Percentiles rank a stretch among this genome's conserved stretches.
Conservation (phyloP, 208 protist species). For the Dictyostelium gargantuum region DNA sequence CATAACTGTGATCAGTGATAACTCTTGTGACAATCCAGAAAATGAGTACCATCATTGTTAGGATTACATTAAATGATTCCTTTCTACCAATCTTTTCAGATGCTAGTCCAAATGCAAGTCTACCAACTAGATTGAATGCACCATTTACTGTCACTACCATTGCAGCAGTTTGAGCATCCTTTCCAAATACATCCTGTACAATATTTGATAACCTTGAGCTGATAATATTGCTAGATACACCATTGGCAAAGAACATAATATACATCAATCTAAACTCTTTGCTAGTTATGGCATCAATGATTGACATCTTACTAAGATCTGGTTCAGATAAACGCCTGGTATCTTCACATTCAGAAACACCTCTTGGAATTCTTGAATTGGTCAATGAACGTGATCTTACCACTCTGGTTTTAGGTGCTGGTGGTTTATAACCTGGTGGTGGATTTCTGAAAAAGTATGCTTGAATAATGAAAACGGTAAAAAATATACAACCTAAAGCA, state of each 20-base stretch:
- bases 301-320: not conserved
- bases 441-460: not conserved
- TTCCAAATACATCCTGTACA: not conserved
- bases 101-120: not conserved
- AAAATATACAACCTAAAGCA: not conserved
- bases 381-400: too few species aligned
- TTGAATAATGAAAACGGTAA: not conserved
- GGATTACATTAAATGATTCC: not conserved
- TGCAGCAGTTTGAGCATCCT: not conserved
- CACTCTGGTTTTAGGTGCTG: too few species aligned
- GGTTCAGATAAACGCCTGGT: too few species aligned
- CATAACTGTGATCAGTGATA: not conserved
- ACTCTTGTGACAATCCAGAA: not conserved
- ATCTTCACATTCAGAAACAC: too few species aligned
- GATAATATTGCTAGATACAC: not conserved
- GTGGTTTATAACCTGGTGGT: not conserved
- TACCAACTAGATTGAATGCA: constrained; percentile 12
- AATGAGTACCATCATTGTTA: not conserved
- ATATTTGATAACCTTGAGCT: not conserved
- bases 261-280: constrained; percentile 1
- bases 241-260: not conserved
- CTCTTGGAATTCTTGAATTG: too few species aligned
- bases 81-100: constrained; percentile 25
- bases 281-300: not conserved
- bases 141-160: not conserved